Conservation (phyloP, 148 eudicot species). For the Rhododendron vialii region DNA sequence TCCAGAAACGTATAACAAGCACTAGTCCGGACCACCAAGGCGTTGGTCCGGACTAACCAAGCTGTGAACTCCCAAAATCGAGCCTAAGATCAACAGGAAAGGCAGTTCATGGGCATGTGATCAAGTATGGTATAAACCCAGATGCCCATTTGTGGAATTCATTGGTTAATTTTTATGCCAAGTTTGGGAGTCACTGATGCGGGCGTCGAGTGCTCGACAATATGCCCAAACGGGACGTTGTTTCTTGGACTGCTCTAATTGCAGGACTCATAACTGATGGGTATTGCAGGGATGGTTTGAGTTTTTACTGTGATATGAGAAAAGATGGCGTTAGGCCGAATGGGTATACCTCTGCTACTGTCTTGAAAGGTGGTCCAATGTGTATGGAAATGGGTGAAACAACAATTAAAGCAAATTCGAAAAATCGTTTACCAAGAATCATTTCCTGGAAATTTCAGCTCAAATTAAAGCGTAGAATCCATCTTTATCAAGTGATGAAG, state of each 20-base stretch:
- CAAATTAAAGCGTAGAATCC: no score
- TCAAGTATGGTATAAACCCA: slow-evolving; percentile 27
- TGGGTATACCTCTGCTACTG: slow-evolving; percentile 8
- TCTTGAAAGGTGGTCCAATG: slow-evolving; percentile 28
- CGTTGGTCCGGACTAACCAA: no score
- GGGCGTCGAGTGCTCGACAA: slow-evolving; percentile 6
- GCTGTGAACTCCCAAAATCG: no score
- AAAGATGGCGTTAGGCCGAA: slow-evolving; percentile 21
- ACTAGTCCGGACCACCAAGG: no score
- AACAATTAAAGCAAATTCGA: no score
- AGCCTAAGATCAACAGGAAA: no score
- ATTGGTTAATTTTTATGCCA: slow-evolving; percentile 27
- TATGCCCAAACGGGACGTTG: slow-evolving; percentile 39
- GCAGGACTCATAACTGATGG: slow-evolving; percentile 32
- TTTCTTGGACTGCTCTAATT: slow-evolving; percentile 39
- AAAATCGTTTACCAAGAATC: no score
- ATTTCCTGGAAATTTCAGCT: no score
- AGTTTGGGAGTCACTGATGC: background rate
- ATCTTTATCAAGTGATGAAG: no score
- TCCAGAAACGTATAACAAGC: no score
- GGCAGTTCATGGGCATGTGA: slow-evolving; percentile 24
- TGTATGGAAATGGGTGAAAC: background rate
- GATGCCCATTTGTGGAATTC: slow-evolving; percentile 42
- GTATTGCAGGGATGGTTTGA: slow-evolving; percentile 16
- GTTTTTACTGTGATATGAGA: slow-evolving; percentile 30